phyloP scores from a whole-genome alignment of 305 asterid genomes.

The Fraxinus dipetala region DNA sequence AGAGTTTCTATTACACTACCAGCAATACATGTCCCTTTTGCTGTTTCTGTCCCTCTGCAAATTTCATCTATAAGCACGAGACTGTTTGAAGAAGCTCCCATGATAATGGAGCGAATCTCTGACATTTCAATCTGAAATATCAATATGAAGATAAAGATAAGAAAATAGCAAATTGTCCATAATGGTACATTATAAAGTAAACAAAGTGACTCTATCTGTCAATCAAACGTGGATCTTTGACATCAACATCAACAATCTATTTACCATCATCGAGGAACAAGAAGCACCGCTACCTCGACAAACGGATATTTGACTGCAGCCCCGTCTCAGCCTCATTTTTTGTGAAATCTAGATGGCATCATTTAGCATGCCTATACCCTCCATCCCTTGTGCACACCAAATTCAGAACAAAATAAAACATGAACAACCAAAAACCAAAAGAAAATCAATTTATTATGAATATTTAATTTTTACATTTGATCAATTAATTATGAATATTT shows the following conservation, averaged over 20 bases:
- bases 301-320: background rate
- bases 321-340: background rate
- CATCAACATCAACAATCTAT: background rate
- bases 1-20: slow-evolving; percentile 91
- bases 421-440: background rate
- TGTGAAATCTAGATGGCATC: background rate
- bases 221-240: background rate
- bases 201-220: background rate
- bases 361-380: background rate
- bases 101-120: slow-evolving; percentile 74
- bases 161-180: background rate
- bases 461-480: background rate
- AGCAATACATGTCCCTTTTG: slow-evolving; percentile 96
- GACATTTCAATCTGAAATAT: slow-evolving; percentile 91
- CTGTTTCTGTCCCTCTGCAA: slow-evolving; percentile 99
- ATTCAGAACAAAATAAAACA: background rate
- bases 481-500: background rate
- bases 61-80: slow-evolving; percentile 92
- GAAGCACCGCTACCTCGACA: background rate
- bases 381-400: background rate
- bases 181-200: background rate
- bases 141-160: background rate
- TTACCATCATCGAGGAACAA: background rate
- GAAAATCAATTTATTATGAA: background rate
- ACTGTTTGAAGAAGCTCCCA: slow-evolving; percentile 76